phyloP scores from a whole-genome alignment of 179 eudicot genomes.

The Beta macrorhiza region DNA sequence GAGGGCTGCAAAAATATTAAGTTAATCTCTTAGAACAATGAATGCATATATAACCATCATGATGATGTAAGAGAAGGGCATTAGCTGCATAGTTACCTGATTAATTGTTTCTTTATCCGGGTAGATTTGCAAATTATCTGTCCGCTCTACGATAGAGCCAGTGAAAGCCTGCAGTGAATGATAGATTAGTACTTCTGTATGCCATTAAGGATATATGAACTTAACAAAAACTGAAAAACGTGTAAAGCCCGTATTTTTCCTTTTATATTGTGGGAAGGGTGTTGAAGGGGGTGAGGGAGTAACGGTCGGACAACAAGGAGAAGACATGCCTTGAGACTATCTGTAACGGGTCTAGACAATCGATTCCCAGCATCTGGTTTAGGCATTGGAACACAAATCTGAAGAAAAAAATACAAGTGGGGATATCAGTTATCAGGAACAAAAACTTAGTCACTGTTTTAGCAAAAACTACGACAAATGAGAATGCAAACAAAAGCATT shows the following conservation, averaged over 20 bases:
- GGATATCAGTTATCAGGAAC: background rate
- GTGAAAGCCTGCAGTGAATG: conserved; percentile 59
- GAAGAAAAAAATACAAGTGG: conserved; percentile 9
- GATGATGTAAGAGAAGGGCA: background rate
- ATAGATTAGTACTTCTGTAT: background rate
- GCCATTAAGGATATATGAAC: background rate
- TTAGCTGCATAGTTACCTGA: conserved; percentile 25
- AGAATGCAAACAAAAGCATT: background rate
- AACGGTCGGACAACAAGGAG: background rate
- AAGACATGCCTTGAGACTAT: conserved; percentile 44
- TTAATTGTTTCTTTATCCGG: conserved; percentile 30
- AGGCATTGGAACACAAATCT: conserved; percentile 28
- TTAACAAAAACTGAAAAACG: background rate
- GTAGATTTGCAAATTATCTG: conserved; percentile 43
- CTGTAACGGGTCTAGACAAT: conserved; percentile 23
- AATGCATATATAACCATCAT: background rate
- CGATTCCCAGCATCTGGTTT: conserved; percentile 28
- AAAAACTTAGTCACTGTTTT: background rate
- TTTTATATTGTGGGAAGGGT: background rate
- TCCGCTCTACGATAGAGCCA: conserved; percentile 70
- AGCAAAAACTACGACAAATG: too few species aligned
- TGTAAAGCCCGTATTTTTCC: too few species aligned
- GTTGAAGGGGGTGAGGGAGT: background rate
- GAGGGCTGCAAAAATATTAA: conserved; percentile 32
- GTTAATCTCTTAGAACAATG: background rate